These are phyloP conservation scores for cucumber (Cucumis sativus) DNA, from an alignment of 306 rosid genomes.

Conservation along the genomic window Cucumber_9930_V3 NC_026657.2:2769501-2770000, in stretches of 20 bases:
- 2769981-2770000: not conserved
- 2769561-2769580: not conserved
- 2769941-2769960: not conserved
- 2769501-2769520: not conserved
- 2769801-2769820: not conserved
- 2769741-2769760: not conserved
- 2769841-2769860: too few species aligned
- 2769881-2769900: too few species aligned
- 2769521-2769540: not conserved
- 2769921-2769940: not conserved
- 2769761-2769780: not conserved
- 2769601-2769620: not conserved
- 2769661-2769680: slow-evolving; percentile 2
- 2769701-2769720: not conserved
- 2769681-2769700: not conserved
- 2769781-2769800: not conserved
- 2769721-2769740: not conserved
- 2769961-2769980: not conserved
- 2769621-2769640: not conserved
- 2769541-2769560: not conserved
- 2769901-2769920: too few species aligned
- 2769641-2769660: not conserved
- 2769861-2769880: too few species aligned
- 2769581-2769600: not conserved
- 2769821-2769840: too few species aligned